phyloP scores from a whole-genome alignment of 129 eudicot genomes.

The Artemisia argyi region DNA sequence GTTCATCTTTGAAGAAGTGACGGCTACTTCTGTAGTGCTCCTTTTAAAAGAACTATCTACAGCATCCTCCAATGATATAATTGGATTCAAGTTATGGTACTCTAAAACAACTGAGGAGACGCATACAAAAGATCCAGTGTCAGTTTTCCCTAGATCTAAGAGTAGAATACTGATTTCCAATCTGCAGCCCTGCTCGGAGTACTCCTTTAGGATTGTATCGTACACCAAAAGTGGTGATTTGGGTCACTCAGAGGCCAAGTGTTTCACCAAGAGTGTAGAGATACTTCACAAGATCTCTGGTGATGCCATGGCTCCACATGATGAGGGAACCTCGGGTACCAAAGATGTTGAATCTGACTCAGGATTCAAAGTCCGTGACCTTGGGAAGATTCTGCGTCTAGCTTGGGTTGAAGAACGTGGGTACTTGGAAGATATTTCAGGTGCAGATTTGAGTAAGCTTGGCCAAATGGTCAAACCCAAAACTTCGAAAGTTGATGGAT shows the following conservation, averaged over 20 bases:
- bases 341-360: slow-evolving; percentile 50
- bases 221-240: slow-evolving; percentile 65
- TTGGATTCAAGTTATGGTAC: slow-evolving; percentile 89
- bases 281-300: slow-evolving; percentile 38
- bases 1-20: slow-evolving; percentile 75
- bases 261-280: slow-evolving; percentile 71
- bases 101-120: slow-evolving; percentile 56
- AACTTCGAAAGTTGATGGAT: slow-evolving; percentile 25
- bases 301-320: slow-evolving; percentile 16
- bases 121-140: slow-evolving; percentile 63
- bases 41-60: slow-evolving; percentile 64
- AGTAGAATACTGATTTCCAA: slow-evolving; percentile 66
- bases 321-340: slow-evolving; percentile 50
- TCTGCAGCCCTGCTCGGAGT: slow-evolving; percentile 88
- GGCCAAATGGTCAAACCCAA: slow-evolving; percentile 28
- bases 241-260: slow-evolving; percentile 82
- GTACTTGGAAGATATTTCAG: slow-evolving; percentile 39
- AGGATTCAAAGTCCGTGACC: slow-evolving; percentile 71
- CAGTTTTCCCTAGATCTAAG: slow-evolving; percentile 58
- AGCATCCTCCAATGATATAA: slow-evolving; percentile 37
- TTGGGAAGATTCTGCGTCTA: slow-evolving; percentile 58
- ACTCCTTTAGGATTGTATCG: slow-evolving; percentile 70
- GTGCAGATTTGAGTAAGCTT: slow-evolving; percentile 26
- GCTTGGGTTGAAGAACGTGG: slow-evolving; percentile 63
- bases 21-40: slow-evolving; percentile 64